These are phyloP conservation scores for Trypanosoma grayi DNA, from an alignment of 208 protist species.

Conservation along the genomic window DNA sequence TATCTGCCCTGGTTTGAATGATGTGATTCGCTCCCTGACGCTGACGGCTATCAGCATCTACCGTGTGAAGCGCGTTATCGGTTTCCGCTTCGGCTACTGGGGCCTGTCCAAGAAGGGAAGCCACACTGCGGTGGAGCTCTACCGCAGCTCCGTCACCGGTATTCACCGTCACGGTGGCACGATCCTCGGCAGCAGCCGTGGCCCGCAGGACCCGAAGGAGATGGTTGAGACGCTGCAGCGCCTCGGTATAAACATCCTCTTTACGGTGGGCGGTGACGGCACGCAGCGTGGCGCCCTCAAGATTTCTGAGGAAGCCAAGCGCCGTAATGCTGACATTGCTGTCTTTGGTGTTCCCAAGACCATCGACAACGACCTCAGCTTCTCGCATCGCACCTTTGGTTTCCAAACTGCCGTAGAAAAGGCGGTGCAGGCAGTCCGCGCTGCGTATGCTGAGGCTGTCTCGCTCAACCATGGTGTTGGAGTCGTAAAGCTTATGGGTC, in stretches of 20 bases:
- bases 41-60: conserved; percentile 76
- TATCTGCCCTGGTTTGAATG: conserved; percentile 95
- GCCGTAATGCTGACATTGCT: conserved; percentile 78
- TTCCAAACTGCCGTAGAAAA: conserved; percentile 95
- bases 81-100: conserved; percentile 92
- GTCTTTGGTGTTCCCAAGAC: conserved; percentile 95
- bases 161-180: conserved; percentile 93
- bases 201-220: conserved; percentile 80
- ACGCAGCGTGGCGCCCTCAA: conserved; percentile 89
- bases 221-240: conserved; percentile 91
- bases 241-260: conserved; percentile 90
- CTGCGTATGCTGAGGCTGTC: conserved; percentile 90
- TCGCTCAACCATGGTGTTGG: conserved; percentile 90
- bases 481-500: conserved; percentile 96
- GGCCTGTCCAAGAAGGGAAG: conserved; percentile 87
- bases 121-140: conserved; percentile 86
- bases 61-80: conserved; percentile 89
- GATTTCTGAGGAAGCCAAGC: conserved; percentile 81
- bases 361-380: conserved; percentile 95
- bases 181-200: conserved; percentile 91
- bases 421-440: conserved; percentile 80
- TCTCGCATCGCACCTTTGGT: conserved; percentile 93
- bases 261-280: conserved; percentile 94
- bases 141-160: conserved; percentile 65
- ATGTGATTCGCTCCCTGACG: conserved; percentile 92